phyloP scores from a whole-genome alignment of 345 rosid species.

The Bretschneidera sinensis region DNA sequence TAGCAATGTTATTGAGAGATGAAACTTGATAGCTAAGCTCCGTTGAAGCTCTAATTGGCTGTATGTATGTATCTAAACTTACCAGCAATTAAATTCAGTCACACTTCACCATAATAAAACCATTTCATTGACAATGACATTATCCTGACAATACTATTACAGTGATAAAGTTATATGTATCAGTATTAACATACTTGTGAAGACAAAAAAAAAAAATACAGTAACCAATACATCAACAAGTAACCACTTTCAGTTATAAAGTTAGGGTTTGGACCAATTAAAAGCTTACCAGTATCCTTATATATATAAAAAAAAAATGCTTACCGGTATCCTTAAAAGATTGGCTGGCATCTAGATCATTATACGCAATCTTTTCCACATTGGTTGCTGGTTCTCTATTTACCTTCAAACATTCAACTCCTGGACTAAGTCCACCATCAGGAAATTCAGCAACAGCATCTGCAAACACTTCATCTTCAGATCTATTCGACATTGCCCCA shows the following conservation, averaged over 20 bases:
- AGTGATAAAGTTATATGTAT: no score
- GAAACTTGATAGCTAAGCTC: not conserved
- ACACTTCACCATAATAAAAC: not conserved
- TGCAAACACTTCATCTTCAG: slow-evolving; percentile 53
- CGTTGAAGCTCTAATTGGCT: not conserved
- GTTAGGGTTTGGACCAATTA: no score
- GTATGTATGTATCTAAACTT: not conserved
- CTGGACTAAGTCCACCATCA: slow-evolving; percentile 23
- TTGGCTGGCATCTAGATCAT: slow-evolving; percentile 6
- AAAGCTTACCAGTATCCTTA: slow-evolving; percentile 39
- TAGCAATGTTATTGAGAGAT: not conserved
- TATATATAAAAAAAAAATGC: no score
- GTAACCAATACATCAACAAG: not conserved
- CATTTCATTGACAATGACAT: not conserved
- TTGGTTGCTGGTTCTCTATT: slow-evolving; percentile 17
- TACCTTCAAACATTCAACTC: slow-evolving; percentile 15
- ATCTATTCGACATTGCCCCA: slow-evolving; percentile 31
- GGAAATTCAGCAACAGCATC: slow-evolving; percentile 65
- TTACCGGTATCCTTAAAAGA: no score
- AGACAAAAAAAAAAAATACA: no score
- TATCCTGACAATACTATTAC: no score
- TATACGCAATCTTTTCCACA: slow-evolving; percentile 8
- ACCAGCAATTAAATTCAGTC: not conserved
- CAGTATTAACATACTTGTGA: no score
- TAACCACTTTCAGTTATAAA: not conserved